These are phyloP conservation scores for Phytophthora boehmeriae DNA, from an alignment of 352 stramenopile genomes.

Conservation along the genomic window DNA sequence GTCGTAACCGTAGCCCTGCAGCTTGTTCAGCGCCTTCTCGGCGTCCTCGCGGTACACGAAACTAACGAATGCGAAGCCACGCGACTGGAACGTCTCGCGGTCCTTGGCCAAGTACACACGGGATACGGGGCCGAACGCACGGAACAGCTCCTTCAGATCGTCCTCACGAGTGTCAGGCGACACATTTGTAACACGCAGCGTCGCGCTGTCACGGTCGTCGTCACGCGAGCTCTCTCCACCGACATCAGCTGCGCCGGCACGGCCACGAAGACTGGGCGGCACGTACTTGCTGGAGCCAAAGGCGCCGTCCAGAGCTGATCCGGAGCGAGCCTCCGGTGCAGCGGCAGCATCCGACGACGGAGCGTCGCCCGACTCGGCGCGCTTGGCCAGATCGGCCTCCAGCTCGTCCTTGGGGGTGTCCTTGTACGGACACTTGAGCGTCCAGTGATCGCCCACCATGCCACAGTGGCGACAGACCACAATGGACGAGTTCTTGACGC, in stretches of 20 bases:
- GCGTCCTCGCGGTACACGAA: constrained; percentile 97
- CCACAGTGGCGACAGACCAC: constrained; percentile 91
- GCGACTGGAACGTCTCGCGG: constrained; percentile 96
- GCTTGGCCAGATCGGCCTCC: constrained; percentile 69
- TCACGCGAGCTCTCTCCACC: constrained; percentile 44
- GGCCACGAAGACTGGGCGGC: constrained; percentile 79
- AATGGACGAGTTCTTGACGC: constrained; percentile 90
- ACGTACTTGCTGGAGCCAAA: constrained; percentile 90
- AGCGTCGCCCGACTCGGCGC: constrained; percentile 41
- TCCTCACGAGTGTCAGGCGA: constrained; percentile 98
- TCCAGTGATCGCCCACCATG: constrained; percentile 91
- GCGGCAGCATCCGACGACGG: constrained; percentile 23
- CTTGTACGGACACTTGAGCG: constrained; percentile 92
- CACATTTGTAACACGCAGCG: constrained; percentile 99
- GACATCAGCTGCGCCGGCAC: constrained; percentile 37
- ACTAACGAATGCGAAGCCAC: constrained; percentile 99
- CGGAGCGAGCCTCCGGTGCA: constrained; percentile 36
- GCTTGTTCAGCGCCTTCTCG: constrained; percentile 95
- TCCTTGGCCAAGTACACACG: constrained; percentile 99
- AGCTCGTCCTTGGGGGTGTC: constrained; percentile 84
- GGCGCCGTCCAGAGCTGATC: constrained; percentile 65
- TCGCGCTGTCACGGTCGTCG: constrained; percentile 86
- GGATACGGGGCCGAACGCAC: constrained; percentile 95
- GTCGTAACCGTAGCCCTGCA: constrained; percentile 98
- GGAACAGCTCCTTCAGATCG: constrained; percentile 99